Base-by-base conservation (phyloP, 805 yeast genomes). In the Myxozyma neglecta region DNA sequence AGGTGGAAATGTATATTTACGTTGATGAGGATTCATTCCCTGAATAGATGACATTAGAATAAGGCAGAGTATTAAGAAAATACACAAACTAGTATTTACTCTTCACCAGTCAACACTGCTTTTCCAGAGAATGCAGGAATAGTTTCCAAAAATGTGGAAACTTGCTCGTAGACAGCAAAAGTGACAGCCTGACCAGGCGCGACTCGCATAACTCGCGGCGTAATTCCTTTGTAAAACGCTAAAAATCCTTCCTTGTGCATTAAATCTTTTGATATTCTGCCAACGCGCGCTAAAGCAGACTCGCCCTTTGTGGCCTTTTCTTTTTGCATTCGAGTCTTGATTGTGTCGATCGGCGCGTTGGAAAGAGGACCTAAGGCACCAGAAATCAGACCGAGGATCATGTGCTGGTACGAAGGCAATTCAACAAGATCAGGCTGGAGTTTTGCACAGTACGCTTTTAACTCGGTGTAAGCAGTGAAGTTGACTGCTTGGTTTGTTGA, bases 131-230 rank as follows among this genome's bases (percentile, higher is more conserved):
- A 37, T 14, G 56, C 34, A 34, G 67, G 67, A n/a, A 64, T 43
- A 20, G 48, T 45, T 46, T 73, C 88, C 73, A 92, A 81, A 51
- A 80, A 78, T 20, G 81, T 83, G 76, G 91, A 88, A 74, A 90
- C 88, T 73, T 81, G 87, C 79, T 93, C 99, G 76, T 93, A 93
- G 47, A 94, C 97, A 6, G 98, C 94, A 79, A 93, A 93, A n/a
- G 97, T 94, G 60, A 93, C 98, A 58, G 98, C 97, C 79, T 93
- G 99, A 64, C 99, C 99, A 24, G 99, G 97, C 11, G 99, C 99
- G 55, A 93, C 99, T 79, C 99, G 88, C 96, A 93, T 92, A 69
- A 93, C 93, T 80, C 99, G 87, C 69, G 99, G 99, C 20, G 97
- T 91, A 73, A 93, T 93, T 79, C 99, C 99, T 74, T 92, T 90